Conservation (phyloP, 1,284 basidiomycete genomes). For the Ustilago crameri region DNA sequence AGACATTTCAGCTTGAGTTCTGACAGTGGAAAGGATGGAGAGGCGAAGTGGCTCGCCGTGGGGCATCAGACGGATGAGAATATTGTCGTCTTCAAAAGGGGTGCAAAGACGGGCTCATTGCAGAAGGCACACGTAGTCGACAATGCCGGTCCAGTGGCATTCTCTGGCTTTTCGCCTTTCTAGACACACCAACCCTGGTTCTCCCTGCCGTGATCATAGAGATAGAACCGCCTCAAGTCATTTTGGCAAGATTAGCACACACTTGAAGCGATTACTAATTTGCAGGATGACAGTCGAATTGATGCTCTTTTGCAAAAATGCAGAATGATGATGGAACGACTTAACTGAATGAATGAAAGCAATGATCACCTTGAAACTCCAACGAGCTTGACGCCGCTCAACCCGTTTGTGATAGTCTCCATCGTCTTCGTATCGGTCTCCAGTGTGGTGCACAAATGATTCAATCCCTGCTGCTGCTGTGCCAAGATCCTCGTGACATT, state of each 20-base stretch:
- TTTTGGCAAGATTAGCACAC: no score
- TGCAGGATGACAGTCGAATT: not conserved
- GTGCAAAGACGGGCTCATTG: constrained; percentile 26
- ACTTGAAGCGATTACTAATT: not conserved
- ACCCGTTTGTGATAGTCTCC: constrained; percentile 57
- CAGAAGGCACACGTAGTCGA: constrained; percentile 7
- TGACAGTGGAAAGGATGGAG: constrained; percentile 16
- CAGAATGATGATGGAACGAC: no score
- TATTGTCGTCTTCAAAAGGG: constrained; percentile 44
- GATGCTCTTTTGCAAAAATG: no score
- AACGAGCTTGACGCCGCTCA: constrained; percentile 58
- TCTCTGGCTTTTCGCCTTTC: constrained; percentile 51
- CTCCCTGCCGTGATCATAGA: no score
- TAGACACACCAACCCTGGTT: not conserved
- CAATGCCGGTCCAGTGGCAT: constrained; percentile 38
- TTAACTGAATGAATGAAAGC: no score
- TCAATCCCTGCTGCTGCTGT: constrained; percentile 62
- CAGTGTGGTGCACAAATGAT: constrained; percentile 61
- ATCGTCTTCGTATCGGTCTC: constrained; percentile 57
- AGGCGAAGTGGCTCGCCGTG: constrained; percentile 43
- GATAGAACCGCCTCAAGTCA: no score
- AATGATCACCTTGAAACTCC: constrained; percentile 43
- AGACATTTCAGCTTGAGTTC: constrained; percentile 48
- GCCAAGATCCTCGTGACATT: constrained; percentile 59
- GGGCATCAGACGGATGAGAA: constrained; percentile 52